These are phyloP conservation scores for Plectosphaerella sp. DNA, from an alignment of 2,329 filamentous ascomycete species.

Conservation along the genomic window DNA sequence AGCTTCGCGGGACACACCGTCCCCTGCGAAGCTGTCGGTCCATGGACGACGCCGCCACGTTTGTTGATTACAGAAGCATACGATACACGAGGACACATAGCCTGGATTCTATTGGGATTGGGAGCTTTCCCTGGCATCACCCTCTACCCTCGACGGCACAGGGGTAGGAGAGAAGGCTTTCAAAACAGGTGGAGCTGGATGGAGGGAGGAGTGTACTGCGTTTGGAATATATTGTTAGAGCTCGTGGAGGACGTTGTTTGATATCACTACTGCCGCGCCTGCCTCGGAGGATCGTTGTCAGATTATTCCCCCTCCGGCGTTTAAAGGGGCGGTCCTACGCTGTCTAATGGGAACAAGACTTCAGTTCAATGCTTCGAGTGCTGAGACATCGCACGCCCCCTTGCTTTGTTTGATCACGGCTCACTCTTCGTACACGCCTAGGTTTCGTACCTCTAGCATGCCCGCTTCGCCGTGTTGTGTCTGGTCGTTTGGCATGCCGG, in stretches of 20 bases:
- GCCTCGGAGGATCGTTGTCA: background rate
- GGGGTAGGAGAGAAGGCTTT: background rate
- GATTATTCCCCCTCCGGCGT: background rate
- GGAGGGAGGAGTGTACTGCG: background rate
- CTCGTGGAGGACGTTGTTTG: background rate
- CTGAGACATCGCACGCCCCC: background rate
- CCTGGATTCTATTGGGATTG: constrained; percentile 7
- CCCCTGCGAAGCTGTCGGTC: constrained; percentile 1
- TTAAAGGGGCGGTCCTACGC: background rate
- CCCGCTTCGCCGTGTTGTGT: constrained; percentile 40
- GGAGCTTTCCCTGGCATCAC: background rate
- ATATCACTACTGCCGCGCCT: background rate
- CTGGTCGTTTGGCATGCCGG: constrained; percentile 40
- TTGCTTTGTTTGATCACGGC: background rate
- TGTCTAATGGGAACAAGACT: background rate
- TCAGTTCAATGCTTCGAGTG: background rate
- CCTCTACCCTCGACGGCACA: background rate
- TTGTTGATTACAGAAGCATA: constrained; percentile 12
- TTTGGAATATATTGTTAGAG: background rate
- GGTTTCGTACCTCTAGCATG: constrained; percentile 49
- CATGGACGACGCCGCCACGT: constrained; percentile 4
- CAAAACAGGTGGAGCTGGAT: background rate
- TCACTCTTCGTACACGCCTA: constrained; percentile 32
- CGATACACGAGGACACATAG: constrained; percentile 9
- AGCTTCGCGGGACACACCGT: background rate